Evolutionary conservation across 441 rosid genomes (phyloP), one percentile per base, ranked within the genome.

Genomic region (Populus trichocarpa): DNA sequence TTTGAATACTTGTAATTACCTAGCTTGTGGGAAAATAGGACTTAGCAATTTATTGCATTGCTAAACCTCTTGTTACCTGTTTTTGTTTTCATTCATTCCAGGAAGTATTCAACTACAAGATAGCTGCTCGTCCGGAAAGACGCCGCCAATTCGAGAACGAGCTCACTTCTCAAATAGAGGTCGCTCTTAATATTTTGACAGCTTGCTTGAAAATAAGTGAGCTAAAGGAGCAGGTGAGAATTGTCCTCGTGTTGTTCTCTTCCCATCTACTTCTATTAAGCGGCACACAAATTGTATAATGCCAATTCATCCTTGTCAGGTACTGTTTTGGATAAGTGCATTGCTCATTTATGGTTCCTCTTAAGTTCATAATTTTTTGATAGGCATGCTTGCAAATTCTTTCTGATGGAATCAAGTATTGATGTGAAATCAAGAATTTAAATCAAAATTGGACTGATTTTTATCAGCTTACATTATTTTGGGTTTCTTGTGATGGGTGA

Each of bases 61-160:
- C 42, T 59, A 20, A n/a, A n/a, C 22, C 30, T 33, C 25, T 68
- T 73, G 67, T 32, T 66, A n/a, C 70, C 22, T 85, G 75, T 78
- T 77, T 82, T 77, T 75, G 35, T 82, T 35, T 78, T 80, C 67
- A 63, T 82, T 70, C 26, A 25, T 46, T 73, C 77, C 87, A 96
- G 99, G 99, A 96, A 89, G 92, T 88, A 42, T 92, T 82, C 88
- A 97, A 97, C 90, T 92, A 93, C 86, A 97, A 97, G 89, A 97
- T 97, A 82, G 98, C 99, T 33, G 99, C 99, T 84, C 99, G 97
- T 79, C 98, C 99, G 20, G 99, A 97, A 82, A 90, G 98, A 74
- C 93, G 99, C 59, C 96, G 99, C 79, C 97, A 92, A 66, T 97
- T 95, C 81, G 99, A 91, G 82, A 92, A 90, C 70, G 99, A 93